These are phyloP conservation scores for Chaetoscypha palmicola DNA, from an alignment of 2,329 filamentous ascomycete genomes.

Conservation along the genomic window DNA sequence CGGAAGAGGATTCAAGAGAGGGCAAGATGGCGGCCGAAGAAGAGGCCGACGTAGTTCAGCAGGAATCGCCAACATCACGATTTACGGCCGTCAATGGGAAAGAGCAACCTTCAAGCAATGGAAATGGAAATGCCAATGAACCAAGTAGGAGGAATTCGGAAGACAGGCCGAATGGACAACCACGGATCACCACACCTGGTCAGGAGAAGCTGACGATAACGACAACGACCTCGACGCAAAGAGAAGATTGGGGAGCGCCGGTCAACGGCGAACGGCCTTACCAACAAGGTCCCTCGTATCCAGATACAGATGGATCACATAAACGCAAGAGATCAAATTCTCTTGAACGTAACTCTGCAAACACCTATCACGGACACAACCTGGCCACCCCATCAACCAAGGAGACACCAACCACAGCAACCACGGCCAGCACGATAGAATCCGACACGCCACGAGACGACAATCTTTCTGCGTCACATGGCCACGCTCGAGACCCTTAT, in stretches of 20 bases:
- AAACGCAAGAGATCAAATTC: slow-evolving; percentile 68
- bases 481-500: slow-evolving; percentile 32
- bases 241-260: slow-evolving; percentile 28
- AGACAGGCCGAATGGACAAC: slow-evolving; percentile 28
- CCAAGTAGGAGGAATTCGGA: slow-evolving; percentile 25
- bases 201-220: slow-evolving; percentile 31
- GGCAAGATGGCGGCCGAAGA: slow-evolving; percentile 17
- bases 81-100: slow-evolving; percentile 32
- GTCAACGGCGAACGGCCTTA: slow-evolving; percentile 23
- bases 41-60: slow-evolving; percentile 11
- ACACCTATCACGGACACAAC: slow-evolving; percentile 33
- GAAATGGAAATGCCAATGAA: slow-evolving; percentile 12
- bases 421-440: slow-evolving; percentile 20
- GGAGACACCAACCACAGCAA: slow-evolving; percentile 26
- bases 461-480: slow-evolving; percentile 40
- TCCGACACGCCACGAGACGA: slow-evolving; percentile 36
- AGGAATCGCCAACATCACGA: slow-evolving; percentile 28
- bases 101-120: slow-evolving; percentile 8
- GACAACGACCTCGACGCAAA: slow-evolving; percentile 21
- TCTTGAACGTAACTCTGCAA: slow-evolving; percentile 37
- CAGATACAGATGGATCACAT: slow-evolving; percentile 38
- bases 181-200: slow-evolving; percentile 26
- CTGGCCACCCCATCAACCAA: slow-evolving; percentile 32
- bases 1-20: not conserved
- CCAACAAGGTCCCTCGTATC: slow-evolving; percentile 19